Percentiles rank a stretch among this genome's conserved stretches.
phyloP scores from a whole-genome alignment of 805 yeast species.

The Metschnikowia aberdeeniae region DNA sequence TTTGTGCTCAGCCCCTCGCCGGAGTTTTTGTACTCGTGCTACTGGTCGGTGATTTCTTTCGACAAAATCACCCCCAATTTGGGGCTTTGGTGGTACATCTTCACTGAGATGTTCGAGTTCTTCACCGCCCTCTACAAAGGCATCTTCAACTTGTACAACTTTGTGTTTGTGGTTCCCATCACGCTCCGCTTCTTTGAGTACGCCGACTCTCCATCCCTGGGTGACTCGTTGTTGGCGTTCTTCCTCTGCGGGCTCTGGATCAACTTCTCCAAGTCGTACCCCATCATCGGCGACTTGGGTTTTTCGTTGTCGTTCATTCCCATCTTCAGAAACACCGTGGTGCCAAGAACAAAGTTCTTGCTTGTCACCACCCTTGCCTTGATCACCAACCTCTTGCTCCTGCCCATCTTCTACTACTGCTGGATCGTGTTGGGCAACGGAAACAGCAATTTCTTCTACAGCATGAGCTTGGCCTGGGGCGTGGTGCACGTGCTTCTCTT shows the following conservation, averaged over 20 bases:
- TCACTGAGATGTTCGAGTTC: conserved; percentile 90
- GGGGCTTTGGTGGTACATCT: conserved; percentile 98
- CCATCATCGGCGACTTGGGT: conserved; percentile 74
- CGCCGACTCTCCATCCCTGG: conserved; percentile 18
- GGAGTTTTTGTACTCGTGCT: conserved; percentile 41
- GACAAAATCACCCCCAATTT: conserved; percentile 80
- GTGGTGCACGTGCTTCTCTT: conserved; percentile 63
- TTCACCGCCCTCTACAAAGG: conserved; percentile 80
- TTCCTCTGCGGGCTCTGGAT: conserved; percentile 39
- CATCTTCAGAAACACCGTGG: conserved; percentile 44
- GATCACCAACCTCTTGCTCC: conserved; percentile 51
- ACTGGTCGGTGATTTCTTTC: conserved; percentile 55
- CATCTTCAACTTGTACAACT: conserved; percentile 73
- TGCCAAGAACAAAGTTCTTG: conserved; percentile 45
- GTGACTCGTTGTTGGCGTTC: conserved; percentile 58
- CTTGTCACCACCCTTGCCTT: conserved; percentile 47
- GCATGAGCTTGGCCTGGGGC: conserved; percentile 79
- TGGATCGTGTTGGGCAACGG: conserved; percentile 96
- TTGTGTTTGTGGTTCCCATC: conserved; percentile 67
- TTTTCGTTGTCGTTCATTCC: conserved; percentile 36
- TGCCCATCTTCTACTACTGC: conserved; percentile 87
- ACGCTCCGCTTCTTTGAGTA: conserved; percentile 56
- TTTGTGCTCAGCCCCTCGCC: conserved; percentile 28
- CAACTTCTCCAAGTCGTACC: conserved; percentile 77
- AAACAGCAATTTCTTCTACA: conserved; percentile 93